A percentile compares a stretch with the other conserved stretches of the same genome.
These are phyloP conservation scores for Pleodorina starrii DNA, from an alignment of 139 green algal species.

Conservation along the genomic window DNA sequence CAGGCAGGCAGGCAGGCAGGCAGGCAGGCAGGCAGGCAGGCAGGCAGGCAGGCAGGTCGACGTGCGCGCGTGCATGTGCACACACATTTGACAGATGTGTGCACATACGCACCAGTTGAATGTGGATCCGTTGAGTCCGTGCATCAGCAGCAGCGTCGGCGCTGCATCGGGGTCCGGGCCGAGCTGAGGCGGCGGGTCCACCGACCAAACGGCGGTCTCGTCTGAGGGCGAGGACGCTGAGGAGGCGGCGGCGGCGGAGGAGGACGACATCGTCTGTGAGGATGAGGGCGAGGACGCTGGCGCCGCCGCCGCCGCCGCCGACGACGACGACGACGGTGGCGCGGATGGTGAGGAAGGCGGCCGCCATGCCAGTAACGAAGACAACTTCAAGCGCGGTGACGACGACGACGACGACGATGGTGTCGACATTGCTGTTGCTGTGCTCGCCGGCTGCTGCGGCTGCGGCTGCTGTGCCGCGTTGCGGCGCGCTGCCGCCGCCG, in stretches of 20 bases:
- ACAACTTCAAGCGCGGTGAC: no score
- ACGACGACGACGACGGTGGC: background rate
- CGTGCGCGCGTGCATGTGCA: no score
- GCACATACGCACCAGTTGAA: conserved; percentile 71
- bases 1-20: no score
- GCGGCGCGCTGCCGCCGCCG: background rate
- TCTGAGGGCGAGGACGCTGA: no score
- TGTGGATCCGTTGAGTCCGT: conserved; percentile 75
- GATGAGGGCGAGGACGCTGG: no score
- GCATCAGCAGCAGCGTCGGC: conserved; percentile 70
- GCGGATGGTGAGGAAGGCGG: background rate
- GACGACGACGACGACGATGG: background rate
- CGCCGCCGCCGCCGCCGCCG: background rate
- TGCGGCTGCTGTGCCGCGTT: background rate
- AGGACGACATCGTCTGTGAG: no score
- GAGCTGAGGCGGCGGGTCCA: background rate
- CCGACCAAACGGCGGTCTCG: no score
- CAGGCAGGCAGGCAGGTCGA: no score
- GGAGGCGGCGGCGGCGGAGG: no score
- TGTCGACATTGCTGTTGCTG: background rate
- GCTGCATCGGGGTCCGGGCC: background rate
- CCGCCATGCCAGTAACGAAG: no score
- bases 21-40: no score
- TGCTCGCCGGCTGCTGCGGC: background rate
- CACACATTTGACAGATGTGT: no score